Evolutionary conservation across 2,329 filamentous ascomycete genomes (phyloP), one percentile per base, ranked within the genome.

Genomic region (Aureobasidium sp.): DNA sequence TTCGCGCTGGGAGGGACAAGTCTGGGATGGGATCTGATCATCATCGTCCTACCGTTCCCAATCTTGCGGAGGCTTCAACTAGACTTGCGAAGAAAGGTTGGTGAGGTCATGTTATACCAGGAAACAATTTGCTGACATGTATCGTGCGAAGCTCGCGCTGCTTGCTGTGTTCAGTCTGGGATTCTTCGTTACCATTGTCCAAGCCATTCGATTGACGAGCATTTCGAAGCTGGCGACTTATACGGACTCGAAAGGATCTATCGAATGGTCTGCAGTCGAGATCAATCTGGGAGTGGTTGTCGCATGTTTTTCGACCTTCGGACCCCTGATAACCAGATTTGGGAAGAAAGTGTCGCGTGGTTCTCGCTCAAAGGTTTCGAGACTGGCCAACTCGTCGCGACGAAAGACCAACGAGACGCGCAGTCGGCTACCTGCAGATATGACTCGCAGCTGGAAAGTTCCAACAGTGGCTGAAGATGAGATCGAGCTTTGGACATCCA

Each of bases 401-500:
- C 15, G 52, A 22, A 56, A 56, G 15, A 56, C 36, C 3, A 56
- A 56, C 9, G 52, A 56, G 15, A 56, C 22, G 6, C 52, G 52
- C 25, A 56, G 52, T 15, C 36, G 52, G 4, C 9, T 44, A 2
- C 52, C 52, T 11, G 39, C 36, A 20, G 37, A 56, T 6, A 31
- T 42, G 25, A 44, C 3, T 14, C 37, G 52, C 15, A 56, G 25
- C 37, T 44, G 39, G 52, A 56, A 56, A 56, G 37, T 17, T 12
- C 37, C 52, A 17, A 42, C 27, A 9, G 39, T 44, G 17, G 52
- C 52, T 7, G 52, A 56, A 17, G 52, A 56, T n/a, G 52, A 56
- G 27, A 56, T 56, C 9, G 52, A 56, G 52, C 52, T 56, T 17
- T 56, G 52, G 52, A 56, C 52, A 31, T 56, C 52, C 9, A 42